Evolutionary conservation across 2,329 filamentous ascomycete species (phyloP), one percentile per base, ranked within the genome.

Genomic region (Aciculosporium take): DNA sequence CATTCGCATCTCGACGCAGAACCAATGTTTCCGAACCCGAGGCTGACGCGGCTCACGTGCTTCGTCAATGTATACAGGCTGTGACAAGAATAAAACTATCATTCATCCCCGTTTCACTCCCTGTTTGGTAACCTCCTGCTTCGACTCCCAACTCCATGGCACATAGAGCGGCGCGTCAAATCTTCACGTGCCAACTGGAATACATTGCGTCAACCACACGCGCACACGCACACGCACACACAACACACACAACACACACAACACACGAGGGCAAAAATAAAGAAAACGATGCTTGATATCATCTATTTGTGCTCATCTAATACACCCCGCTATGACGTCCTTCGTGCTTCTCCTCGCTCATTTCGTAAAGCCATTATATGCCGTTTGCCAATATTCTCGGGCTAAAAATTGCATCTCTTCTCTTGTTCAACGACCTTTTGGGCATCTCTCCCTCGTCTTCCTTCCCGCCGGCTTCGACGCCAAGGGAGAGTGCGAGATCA

Each of bases 401-500:
- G 36, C 37, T 40, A 40, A 44, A 44, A 27, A 25, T 39, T 44
- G 36, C 39, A 36, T 40, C 37, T 34, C 24, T 40, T 48, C 34
- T 41, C 44, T 38, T 42, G 40, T 45, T 37, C 29, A 24, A 35
- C 10, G 31, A 43, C 29, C 39, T 31, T 43, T 34, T 25, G 32
- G 37, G 38, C 25, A 33, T 40, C 30, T 37, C 24, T 25, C 13
- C 17, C n/a, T 32, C 18, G 20, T 6, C 20, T 23, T 33, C 39
- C 20, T 27, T 42, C 32, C 35, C 42, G 46, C 35, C 40, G 31
- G 45, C 43, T 39, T 41, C 42, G 39, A 48, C 41, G 42, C 44
- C 28, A n/a, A 41, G 25, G n/a, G n/a, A 46, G 41, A 37, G 45
- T 46, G 31, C 50, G 56, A 40, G 51, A 59, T 56, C 57, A 53